Conservation (phyloP, 1,284 basidiomycete genomes). For the Ustilago sp. region DNA sequence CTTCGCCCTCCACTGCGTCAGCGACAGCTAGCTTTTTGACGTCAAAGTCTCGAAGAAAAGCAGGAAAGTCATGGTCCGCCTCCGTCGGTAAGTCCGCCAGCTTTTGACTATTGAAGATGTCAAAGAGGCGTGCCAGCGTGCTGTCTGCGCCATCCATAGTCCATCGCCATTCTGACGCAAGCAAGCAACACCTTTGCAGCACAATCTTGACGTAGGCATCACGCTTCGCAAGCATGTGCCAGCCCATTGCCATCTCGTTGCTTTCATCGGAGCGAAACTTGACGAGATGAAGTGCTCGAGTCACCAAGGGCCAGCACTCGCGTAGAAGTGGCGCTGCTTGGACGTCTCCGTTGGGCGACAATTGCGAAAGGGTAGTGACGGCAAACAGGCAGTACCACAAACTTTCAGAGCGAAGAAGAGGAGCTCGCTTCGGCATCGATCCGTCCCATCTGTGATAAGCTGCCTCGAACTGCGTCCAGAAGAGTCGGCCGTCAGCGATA, state of each 20-base stretch:
- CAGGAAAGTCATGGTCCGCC: slow-evolving; percentile 77
- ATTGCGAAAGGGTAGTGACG: slow-evolving; percentile 82
- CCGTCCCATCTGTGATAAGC: slow-evolving; percentile 51
- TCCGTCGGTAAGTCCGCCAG: slow-evolving; percentile 84
- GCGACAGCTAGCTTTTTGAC: slow-evolving; percentile 18
- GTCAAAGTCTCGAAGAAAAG: slow-evolving; percentile 77
- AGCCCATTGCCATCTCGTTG: slow-evolving; percentile 72
- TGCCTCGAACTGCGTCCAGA: slow-evolving; percentile 54
- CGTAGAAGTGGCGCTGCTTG: slow-evolving; percentile 73
- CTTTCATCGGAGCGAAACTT: slow-evolving; percentile 76
- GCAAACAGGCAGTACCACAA: slow-evolving; percentile 81
- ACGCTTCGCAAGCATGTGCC: slow-evolving; percentile 74
- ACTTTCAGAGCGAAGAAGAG: slow-evolving; percentile 71
- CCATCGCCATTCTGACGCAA: slow-evolving; percentile 83
- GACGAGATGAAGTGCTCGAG: slow-evolving; percentile 33
- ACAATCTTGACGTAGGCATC: slow-evolving; percentile 83
- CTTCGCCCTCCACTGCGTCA: slow-evolving; percentile 67
- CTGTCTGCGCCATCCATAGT: slow-evolving; percentile 72
- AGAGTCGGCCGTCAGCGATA: slow-evolving; percentile 26
- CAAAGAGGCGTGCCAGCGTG: slow-evolving; percentile 78
- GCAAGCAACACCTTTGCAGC: slow-evolving; percentile 79
- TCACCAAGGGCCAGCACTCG: slow-evolving; percentile 77
- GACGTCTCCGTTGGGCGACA: slow-evolving; percentile 75
- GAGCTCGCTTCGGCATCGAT: slow-evolving; percentile 72
- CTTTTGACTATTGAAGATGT: slow-evolving; percentile 83